Base-by-base conservation (phyloP, 805 yeast species). In the Wickerhamiella vanderwaltii region DNA sequence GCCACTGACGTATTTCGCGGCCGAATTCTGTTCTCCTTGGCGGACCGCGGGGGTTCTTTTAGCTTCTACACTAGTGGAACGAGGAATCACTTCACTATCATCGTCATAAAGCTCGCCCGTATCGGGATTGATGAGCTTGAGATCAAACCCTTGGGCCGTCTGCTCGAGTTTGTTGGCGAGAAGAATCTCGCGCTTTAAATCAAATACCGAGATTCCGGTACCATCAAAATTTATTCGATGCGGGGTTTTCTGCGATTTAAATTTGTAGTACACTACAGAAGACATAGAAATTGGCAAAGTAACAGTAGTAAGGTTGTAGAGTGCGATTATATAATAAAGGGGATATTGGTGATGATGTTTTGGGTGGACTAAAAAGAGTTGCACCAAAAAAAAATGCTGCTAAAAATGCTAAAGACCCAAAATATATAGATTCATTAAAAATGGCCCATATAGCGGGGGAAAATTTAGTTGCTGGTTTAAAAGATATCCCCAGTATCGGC, bases 141-240 rank as follows among this genome's bases (percentile, higher is more conserved):
- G 63, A 56, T 84, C 91, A 53, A 87, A 86, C 9, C 51, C 43
- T 55, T 84, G 95, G 2, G 78, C 72, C 1, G 95, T 93, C 46
- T 77, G 78, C 5, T 87, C 85, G 12, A 91, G 66, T 51, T 76
- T 81, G 60, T 87, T 88, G 29, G 77, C 83, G 15, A 70, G 60
- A 32, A 91, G 80, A 39, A 91, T 85, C 51, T 91, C 97, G 47
- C 88, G 77, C 61, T 91, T 91, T 46, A 91, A 65, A 56, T 91
- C 99, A 62, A 88, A 91, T 1, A 87, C 94, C 1, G 94, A 84
- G 31, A 91, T 75, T 22, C 97, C 96, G 0, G 98, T 88, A 16
- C 98, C 99, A 59, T 91, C 98, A 56, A 91, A 91, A 35, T 78
- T 71, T 20, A 91, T 74, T 32, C 93, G 72, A 1, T 82, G 75